Conservation (phyloP, 192 early-diverging fungal species). For the Coemansia sp. region DNA sequence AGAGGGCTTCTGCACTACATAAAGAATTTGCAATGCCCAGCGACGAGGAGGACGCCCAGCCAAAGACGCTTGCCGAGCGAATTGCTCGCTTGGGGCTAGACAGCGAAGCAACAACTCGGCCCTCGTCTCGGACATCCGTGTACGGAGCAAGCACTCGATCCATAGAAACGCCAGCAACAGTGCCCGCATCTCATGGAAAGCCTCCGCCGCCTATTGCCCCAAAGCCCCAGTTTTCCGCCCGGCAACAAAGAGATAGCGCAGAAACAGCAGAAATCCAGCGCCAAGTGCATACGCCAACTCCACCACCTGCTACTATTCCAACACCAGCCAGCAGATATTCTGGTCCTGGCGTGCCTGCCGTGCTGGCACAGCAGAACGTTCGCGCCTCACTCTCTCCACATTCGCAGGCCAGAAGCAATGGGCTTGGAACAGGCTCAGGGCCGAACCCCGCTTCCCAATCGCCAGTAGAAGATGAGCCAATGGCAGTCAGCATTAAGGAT, state of each 20-base stretch:
- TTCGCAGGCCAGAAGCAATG: not conserved
- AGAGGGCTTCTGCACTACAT: not conserved
- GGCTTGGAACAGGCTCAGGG: not conserved
- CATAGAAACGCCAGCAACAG: not conserved
- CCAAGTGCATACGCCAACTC: not conserved
- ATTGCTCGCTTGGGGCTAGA: slow-evolving; percentile 50
- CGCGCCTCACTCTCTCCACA: not conserved
- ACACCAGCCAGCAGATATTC: not conserved
- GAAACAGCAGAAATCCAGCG: not conserved
- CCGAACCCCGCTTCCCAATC: not conserved
- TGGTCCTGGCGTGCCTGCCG: slow-evolving; percentile 4
- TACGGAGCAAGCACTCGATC: slow-evolving; percentile 4
- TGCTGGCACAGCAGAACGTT: slow-evolving; percentile 24
- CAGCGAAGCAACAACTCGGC: slow-evolving; percentile 14
- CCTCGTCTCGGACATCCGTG: slow-evolving; percentile 13
- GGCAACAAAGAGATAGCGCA: slow-evolving; percentile 1
- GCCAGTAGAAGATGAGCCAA: not conserved
- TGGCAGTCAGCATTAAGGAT: slow-evolving; percentile 26
- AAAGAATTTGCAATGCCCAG: slow-evolving; percentile 18
- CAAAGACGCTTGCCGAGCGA: slow-evolving; percentile 53
- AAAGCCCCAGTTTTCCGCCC: slow-evolving; percentile 20
- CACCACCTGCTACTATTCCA: not conserved
- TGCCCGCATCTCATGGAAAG: slow-evolving; percentile 5
- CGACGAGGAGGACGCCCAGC: slow-evolving; percentile 43
- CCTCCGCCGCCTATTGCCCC: slow-evolving; percentile 22